Percentiles rank a stretch among this genome's conserved stretches.
These are phyloP conservation scores for Saccharomycopsis babjevae DNA, from an alignment of 805 yeast genomes.

Conservation along the genomic window DNA sequence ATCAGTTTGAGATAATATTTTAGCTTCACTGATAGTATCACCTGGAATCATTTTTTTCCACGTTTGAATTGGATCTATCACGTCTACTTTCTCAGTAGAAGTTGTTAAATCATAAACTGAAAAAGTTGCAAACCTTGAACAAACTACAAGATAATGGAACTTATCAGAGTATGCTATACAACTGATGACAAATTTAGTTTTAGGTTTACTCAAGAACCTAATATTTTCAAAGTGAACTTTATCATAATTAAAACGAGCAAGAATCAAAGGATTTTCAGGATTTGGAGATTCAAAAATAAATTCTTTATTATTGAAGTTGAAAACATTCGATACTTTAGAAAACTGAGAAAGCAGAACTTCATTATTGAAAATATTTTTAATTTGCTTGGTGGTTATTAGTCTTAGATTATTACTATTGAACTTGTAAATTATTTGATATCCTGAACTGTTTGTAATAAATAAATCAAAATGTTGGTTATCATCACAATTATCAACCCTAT, in stretches of 20 bases:
- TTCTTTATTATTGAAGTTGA: not conserved
- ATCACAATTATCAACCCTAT: constrained; percentile 30
- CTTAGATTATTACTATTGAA: not conserved
- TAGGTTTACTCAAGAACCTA: constrained; percentile 21
- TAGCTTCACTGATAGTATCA: constrained; percentile 54
- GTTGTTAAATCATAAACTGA: constrained; percentile 39
- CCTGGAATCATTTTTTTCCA: constrained; percentile 49
- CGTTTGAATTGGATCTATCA: constrained; percentile 17
- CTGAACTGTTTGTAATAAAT: constrained; percentile 29
- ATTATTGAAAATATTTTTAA: constrained; percentile 23
- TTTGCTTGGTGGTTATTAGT: constrained; percentile 17
- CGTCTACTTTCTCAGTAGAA: constrained; percentile 19
- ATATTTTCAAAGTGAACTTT: not conserved
- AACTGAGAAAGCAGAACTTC: not conserved
- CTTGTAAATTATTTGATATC: constrained; percentile 28
- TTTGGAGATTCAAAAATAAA: constrained; percentile 56
- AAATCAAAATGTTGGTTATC: constrained; percentile 20
- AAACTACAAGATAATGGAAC: constrained; percentile 41
- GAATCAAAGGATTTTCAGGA: constrained; percentile 42
- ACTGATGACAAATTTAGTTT: constrained; percentile 40
- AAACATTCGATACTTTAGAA: not conserved
- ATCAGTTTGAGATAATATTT: constrained; percentile 18
- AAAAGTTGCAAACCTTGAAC: constrained; percentile 63
- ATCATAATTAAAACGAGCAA: constrained; percentile 25
- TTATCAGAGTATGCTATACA: constrained; percentile 36